phyloP scores from a whole-genome alignment of 2,329 filamentous ascomycete species.

The Fusarium albosuccineum region DNA sequence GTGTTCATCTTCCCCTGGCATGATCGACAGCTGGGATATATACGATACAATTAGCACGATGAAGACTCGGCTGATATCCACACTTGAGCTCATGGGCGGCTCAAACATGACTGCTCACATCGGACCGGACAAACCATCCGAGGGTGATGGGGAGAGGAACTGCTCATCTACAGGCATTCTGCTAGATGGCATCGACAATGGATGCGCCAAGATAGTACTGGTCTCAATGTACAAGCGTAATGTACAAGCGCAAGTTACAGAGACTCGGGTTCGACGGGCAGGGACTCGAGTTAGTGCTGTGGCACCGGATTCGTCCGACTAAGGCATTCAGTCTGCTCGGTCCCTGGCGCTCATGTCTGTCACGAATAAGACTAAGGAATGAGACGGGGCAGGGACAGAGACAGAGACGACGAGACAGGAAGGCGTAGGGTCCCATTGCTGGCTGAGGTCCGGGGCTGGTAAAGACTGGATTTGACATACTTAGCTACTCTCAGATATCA shows the following conservation, averaged over 20 bases:
- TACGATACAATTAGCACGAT: constrained; percentile 10
- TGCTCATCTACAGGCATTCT: background rate
- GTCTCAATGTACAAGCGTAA: background rate
- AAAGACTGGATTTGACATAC: background rate
- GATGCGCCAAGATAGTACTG: constrained; percentile 3
- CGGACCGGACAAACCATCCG: background rate
- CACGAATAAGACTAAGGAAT: constrained; percentile 5
- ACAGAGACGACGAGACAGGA: background rate
- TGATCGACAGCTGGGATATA: constrained; percentile 37
- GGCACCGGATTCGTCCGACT: constrained; percentile 5
- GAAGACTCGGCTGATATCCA: constrained; percentile 4
- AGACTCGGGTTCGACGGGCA: background rate
- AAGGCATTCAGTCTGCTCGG: background rate
- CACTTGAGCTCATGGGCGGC: background rate
- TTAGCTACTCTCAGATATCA: constrained; percentile 8
- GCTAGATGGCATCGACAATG: background rate
- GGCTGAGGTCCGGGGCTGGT: background rate
- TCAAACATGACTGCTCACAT: background rate
- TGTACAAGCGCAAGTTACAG: constrained; percentile 2
- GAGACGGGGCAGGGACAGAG: background rate
- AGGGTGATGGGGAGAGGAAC: background rate
- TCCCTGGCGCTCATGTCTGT: constrained; percentile 1
- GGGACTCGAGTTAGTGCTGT: background rate
- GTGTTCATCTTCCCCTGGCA: constrained; percentile 16
- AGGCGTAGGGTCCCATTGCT: constrained; percentile 8